phyloP scores from a whole-genome alignment of 148 eudicot species.

The Silene conica region DNA sequence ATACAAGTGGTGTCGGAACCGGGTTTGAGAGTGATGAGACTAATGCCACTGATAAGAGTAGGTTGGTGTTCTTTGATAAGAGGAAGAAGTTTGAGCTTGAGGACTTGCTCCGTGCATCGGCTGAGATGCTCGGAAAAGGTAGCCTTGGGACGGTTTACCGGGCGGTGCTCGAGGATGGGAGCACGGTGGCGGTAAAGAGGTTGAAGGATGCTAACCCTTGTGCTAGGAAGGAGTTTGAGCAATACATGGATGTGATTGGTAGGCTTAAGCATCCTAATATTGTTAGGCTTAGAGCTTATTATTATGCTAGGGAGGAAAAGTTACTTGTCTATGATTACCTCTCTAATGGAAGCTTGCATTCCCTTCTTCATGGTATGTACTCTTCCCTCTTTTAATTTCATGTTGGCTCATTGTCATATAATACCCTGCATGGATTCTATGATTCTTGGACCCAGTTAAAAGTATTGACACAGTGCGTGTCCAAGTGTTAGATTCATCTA shows the following conservation, averaged over 20 bases:
- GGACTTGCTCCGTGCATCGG: conserved; percentile 81
- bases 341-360: conserved; percentile 87
- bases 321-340: conserved; percentile 80
- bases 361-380: conserved; percentile 79
- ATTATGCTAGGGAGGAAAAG: conserved; percentile 87
- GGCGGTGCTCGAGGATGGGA: conserved; percentile 83
- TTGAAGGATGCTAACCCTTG: conserved; percentile 91
- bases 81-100: conserved; percentile 80
- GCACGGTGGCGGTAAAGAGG: conserved; percentile 84
- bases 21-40: conserved; percentile 65
- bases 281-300: conserved; percentile 74
- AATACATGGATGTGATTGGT: conserved; percentile 90
- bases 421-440: too few relatives aligned
- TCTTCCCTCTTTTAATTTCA: neutral
- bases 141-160: conserved; percentile 75
- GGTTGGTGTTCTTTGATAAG: conserved; percentile 68
- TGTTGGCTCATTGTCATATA: too few relatives aligned
- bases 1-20: conserved; percentile 24
- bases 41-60: conserved; percentile 51
- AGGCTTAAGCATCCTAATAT: conserved; percentile 72
- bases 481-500: too few relatives aligned
- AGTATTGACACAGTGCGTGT: too few relatives aligned
- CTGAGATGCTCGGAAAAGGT: conserved; percentile 97
- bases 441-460: too few relatives aligned
- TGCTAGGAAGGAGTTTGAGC: conserved; percentile 88